These are phyloP conservation scores for Penicillium sp. DNA, from an alignment of 2,329 filamentous ascomycete species.

Conservation along the genomic window DNA sequence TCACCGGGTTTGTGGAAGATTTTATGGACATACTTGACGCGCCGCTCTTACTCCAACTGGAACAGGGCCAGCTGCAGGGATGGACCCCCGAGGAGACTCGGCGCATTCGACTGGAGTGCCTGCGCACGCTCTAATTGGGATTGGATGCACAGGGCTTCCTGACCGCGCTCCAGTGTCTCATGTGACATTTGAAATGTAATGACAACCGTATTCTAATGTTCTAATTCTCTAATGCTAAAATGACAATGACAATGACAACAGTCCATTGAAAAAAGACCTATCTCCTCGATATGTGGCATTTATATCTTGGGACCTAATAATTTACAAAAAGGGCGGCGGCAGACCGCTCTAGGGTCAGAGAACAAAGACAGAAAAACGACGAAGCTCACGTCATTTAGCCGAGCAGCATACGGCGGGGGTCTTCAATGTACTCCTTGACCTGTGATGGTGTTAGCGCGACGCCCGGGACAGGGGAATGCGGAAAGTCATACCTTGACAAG, in stretches of 20 bases:
- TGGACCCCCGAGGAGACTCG: slow-evolving; percentile 41
- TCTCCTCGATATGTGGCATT: slow-evolving; percentile 14
- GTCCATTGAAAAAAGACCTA: slow-evolving; percentile 5
- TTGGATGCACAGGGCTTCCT: neutral
- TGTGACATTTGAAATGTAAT: neutral
- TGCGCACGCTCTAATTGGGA: neutral
- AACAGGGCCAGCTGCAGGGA: slow-evolving; percentile 47
- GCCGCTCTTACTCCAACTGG: slow-evolving; percentile 55
- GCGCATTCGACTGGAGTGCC: slow-evolving; percentile 2
- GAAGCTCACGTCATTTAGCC: slow-evolving; percentile 29
- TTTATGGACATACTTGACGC: slow-evolving; percentile 46
- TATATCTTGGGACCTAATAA: slow-evolving; percentile 28
- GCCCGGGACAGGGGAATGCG: neutral
- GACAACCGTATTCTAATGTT: neutral
- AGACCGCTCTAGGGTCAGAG: slow-evolving; percentile 18
- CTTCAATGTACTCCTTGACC: slow-evolving; percentile 96
- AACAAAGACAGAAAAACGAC: slow-evolving; percentile 11
- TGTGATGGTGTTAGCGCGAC: slow-evolving; percentile 24
- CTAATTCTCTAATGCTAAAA: neutral
- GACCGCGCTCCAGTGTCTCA: neutral
- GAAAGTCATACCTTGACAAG: slow-evolving; percentile 69
- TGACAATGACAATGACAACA: neutral
- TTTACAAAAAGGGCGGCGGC: slow-evolving; percentile 28
- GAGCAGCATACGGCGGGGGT: slow-evolving; percentile 87
- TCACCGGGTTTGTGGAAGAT: slow-evolving; percentile 46